phyloP scores from a whole-genome alignment of 2,329 filamentous ascomycete species.

The Simplicillium sp. region DNA sequence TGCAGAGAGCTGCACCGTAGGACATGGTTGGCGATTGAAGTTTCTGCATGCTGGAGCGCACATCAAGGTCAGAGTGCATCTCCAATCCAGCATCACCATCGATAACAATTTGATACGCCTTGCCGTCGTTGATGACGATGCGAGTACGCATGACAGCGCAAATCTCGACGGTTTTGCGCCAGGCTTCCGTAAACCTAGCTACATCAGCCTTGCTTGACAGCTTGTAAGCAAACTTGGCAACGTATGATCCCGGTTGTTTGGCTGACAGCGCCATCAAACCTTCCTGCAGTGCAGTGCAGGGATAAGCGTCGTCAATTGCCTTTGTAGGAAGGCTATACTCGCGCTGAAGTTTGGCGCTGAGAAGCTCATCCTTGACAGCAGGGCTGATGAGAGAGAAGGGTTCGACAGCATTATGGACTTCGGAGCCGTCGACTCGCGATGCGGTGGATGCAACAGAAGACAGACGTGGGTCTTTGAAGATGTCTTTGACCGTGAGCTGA shows the following conservation, averaged over 20 bases:
- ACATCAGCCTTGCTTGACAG: slow-evolving; percentile 6
- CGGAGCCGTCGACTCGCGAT: no score
- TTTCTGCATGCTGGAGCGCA: background rate
- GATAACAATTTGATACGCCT: slow-evolving; percentile 7
- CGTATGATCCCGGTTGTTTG: slow-evolving; percentile 12
- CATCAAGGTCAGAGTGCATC: background rate
- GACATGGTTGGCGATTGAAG: background rate
- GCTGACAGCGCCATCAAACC: slow-evolving; percentile 21
- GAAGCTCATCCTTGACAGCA: no score
- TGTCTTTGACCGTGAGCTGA: background rate
- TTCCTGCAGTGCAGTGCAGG: slow-evolving; percentile 27
- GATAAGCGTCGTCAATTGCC: slow-evolving; percentile 21
- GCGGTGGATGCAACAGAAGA: no score
- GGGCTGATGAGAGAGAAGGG: no score
- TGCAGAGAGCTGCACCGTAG: background rate
- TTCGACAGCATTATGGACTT: no score
- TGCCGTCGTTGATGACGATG: slow-evolving; percentile 8
- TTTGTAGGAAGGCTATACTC: no score
- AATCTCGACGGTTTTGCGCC: slow-evolving; percentile 8
- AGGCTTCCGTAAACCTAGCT: slow-evolving; percentile 8
- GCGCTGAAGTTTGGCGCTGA: no score
- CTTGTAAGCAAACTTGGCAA: slow-evolving; percentile 7
- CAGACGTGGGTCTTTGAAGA: background rate
- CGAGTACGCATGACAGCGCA: slow-evolving; percentile 13
- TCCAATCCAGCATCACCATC: slow-evolving; percentile 2